Conservation (phyloP, 2,329 filamentous ascomycete species). For the Aspergillus amoenus region DNA sequence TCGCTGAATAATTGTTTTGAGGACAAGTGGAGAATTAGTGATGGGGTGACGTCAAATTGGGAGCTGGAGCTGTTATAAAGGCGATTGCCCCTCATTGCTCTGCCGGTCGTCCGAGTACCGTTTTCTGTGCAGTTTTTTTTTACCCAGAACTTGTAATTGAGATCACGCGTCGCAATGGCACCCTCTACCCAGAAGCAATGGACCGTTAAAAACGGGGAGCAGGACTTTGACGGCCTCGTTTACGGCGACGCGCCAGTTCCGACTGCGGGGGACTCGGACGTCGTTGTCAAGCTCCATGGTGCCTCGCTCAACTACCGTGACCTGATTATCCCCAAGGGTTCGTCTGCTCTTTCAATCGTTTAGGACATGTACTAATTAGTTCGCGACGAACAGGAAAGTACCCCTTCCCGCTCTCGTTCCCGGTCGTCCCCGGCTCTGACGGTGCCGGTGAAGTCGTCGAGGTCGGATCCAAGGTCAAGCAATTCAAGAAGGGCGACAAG, state of each 20-base stretch:
- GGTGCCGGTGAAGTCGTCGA: slow-evolving; percentile 49
- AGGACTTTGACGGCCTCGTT: slow-evolving; percentile 61
- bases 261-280: slow-evolving; percentile 66
- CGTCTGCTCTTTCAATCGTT: slow-evolving; percentile 15
- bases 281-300: slow-evolving; percentile 65
- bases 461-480: slow-evolving; percentile 56
- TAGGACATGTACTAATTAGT: too few species aligned
- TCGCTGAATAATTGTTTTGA: too few species aligned
- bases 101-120: neutral
- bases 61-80: neutral
- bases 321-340: slow-evolving; percentile 45
- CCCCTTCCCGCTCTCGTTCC: slow-evolving; percentile 32
- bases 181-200: slow-evolving; percentile 55
- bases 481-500: slow-evolving; percentile 59
- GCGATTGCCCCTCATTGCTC: neutral
- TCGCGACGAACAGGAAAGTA: slow-evolving; percentile 22
- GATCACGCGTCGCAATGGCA: neutral
- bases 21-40: too few species aligned
- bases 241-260: slow-evolving; percentile 57
- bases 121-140: neutral
- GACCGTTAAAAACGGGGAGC: slow-evolving; percentile 50
- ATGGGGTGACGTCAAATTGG: neutral
- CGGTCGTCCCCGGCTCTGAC: slow-evolving; percentile 36
- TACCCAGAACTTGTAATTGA: neutral
- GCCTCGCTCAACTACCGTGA: slow-evolving; percentile 54